Base-by-base conservation (phyloP, 1,139 yeast genomes). In the Sugiyamaella novakii region DNA sequence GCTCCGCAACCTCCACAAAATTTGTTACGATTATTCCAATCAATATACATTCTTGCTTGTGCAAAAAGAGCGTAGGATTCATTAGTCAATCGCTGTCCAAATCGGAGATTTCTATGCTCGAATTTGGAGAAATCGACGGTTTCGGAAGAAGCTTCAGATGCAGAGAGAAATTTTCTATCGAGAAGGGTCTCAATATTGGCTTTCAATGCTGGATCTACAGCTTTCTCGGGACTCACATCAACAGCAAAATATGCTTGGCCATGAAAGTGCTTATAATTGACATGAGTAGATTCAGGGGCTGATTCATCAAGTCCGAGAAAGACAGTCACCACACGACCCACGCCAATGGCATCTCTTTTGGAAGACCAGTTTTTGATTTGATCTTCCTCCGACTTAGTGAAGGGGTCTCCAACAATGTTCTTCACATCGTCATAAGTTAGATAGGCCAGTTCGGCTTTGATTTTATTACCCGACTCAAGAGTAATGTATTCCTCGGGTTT, bases 1-100 rank as follows among this genome's bases (percentile, higher is more conserved):
- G 77, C 63, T 0, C 96, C 97, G 71, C 98, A 92, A 0, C 95
- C 95, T 1, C 95, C 92, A 64, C 98, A 91, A 67, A 77, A 87
- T 54, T 76, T 73, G 65, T 84, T 85, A 50, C 92, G 79, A 47
- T 71, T 68, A 47, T 87, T 72, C 97, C 98, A 91, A 66, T 89
- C 96, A 49, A 88, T 64, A 62, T 84, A 86, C 83, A 86, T 87
- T 53, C 84, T 80, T 0, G 88, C 92, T 62, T 89, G 95, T 2
- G 95, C 83, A 57, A 78, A 83, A 17, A 87, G 64, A 1, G 89
- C 78, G 51, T 84, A 86, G 36, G 72, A 75, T 38, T 67, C 68
- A 19, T 36, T 46, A 39, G 58, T 47, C 38, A 66, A 50, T 25
- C 59, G 44, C 29, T 59, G 47, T 21, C 62, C 62, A 22, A 44